Evolutionary conservation across 164 flowering plant genomes (phyloP).

Genomic region (Amborella trichopoda): DNA sequence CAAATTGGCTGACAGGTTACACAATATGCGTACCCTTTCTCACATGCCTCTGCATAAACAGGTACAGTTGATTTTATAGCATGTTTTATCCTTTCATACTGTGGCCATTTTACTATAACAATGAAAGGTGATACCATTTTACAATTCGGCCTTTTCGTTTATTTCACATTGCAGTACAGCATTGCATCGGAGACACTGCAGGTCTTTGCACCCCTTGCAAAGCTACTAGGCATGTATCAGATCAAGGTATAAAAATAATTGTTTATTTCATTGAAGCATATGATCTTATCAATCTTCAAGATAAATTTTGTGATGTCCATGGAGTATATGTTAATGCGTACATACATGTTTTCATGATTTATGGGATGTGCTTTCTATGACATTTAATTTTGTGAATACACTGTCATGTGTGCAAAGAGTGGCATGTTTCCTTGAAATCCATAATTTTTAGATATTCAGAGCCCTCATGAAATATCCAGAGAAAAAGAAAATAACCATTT

Average conservation of each 20-base stretch:
- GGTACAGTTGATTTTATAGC: conserved; percentile 33
- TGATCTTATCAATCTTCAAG: too few relatives aligned
- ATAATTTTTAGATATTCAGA: too few relatives aligned
- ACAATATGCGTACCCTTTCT: conserved; percentile 96
- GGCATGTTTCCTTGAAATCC: too few relatives aligned
- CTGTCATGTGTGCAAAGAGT: too few relatives aligned
- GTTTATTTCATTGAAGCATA: too few relatives aligned
- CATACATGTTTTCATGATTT: too few relatives aligned
- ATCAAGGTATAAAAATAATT: conserved; percentile 87
- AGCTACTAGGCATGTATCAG: conserved; percentile 92
- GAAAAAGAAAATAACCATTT: too few relatives aligned
- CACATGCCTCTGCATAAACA: conserved; percentile 98
- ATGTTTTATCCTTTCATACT: neutral
- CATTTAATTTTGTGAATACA: too few relatives aligned
- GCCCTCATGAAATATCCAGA: too few relatives aligned
- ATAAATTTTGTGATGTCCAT: too few relatives aligned
- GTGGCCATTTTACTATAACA: neutral
- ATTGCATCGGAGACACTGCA: conserved; percentile 91
- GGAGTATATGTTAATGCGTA: too few relatives aligned
- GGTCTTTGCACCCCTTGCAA: conserved; percentile 97
- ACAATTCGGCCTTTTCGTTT: neutral
- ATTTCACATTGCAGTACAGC: conserved; percentile 50
- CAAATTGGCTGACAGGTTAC: conserved; percentile 96
- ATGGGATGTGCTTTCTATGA: too few relatives aligned
- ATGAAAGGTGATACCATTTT: neutral